Evolutionary conservation across 148 eudicot genomes (phyloP).

Genomic region (Dianthus caryophyllus): DNA sequence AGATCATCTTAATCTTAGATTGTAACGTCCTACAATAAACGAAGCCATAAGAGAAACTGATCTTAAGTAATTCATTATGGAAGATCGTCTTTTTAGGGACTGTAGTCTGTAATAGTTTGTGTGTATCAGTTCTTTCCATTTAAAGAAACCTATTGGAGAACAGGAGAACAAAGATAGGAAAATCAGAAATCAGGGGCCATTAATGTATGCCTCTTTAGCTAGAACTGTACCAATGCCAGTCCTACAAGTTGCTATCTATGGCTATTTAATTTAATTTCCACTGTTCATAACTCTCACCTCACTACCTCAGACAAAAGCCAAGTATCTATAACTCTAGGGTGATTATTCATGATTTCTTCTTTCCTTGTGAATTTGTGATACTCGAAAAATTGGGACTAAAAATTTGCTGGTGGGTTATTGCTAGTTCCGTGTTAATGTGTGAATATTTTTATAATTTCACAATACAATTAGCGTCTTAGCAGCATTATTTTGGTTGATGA

Average conservation of each 20-base stretch:
- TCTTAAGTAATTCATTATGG: too few relatives aligned
- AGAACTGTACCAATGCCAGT: neutral
- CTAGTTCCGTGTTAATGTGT: neutral
- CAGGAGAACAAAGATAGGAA: neutral
- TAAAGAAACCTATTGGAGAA: slow-evolving; percentile 12
- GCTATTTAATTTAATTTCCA: slow-evolving; percentile 5
- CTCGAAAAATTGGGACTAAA: neutral
- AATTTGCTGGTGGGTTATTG: neutral
- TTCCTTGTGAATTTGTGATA: neutral
- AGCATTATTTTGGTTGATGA: neutral
- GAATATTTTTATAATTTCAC: neutral
- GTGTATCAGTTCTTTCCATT: slow-evolving; percentile 14
- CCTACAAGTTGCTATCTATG: neutral
- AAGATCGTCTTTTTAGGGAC: too few relatives aligned
- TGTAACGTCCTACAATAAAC: too few relatives aligned
- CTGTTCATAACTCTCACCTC: neutral
- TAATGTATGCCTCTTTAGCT: neutral
- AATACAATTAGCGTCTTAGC: neutral
- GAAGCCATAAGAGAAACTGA: too few relatives aligned
- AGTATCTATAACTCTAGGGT: neutral
- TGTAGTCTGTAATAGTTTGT: slow-evolving; percentile 9
- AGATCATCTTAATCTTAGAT: too few relatives aligned
- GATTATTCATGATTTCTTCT: neutral
- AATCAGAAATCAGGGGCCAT: neutral
- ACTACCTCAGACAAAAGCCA: too few relatives aligned